Base-by-base conservation (phyloP, 2,329 filamentous ascomycete genomes). In the Penicillium psychrosexuale region DNA sequence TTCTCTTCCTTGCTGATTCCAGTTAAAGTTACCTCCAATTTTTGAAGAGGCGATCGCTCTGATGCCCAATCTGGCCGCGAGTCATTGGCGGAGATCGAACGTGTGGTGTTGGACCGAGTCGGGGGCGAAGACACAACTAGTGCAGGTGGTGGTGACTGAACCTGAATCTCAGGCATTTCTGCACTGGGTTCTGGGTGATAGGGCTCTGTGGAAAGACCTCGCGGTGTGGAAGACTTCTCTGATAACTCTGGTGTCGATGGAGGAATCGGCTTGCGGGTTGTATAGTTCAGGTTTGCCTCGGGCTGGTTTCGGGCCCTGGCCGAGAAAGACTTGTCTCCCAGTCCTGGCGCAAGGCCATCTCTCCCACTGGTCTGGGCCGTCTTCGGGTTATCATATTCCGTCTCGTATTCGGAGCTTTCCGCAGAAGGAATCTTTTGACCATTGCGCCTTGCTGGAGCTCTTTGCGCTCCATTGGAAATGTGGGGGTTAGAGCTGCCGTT, bases 1-100 rank as follows among this genome's bases (percentile, higher is more conserved):
- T 96, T 95, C 74, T 97, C 92, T 75, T 97, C 92, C 72, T 97
- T 97, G 72, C 89, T 96, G 73, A 97, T 93, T 75, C 89, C 91
- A 72, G 88, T 89, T 67, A 97, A 82, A 66, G 90, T 94, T 68
- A 90, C 84, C 78, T 99, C 93, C 63, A 99, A 83, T 77, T 88
- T 94, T 74, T 99, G 93, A 49, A 99, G 81, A 49, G 95, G 94
- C 60, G 93, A 97, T 66, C 89, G 85, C 70, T 95, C 88, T 54
- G 87, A 82, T 67, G 93, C 89, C 75, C 89, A 84, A 52, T 80
- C 78, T 56, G 71, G 67, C 59, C 72, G 68, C 37, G 69, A 61
- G 5, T 68, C 67, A 2, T 61, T 56, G 33, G 64, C 59, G 33
- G 71, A 70, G 37, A 57, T 57, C 30, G 71, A 72, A 31, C 60